Percentiles rank a stretch among this genome's conserved stretches.
Evolutionary conservation across 139 green algal genomes (phyloP).

Genomic region (Pleodorina starrii): DNA sequence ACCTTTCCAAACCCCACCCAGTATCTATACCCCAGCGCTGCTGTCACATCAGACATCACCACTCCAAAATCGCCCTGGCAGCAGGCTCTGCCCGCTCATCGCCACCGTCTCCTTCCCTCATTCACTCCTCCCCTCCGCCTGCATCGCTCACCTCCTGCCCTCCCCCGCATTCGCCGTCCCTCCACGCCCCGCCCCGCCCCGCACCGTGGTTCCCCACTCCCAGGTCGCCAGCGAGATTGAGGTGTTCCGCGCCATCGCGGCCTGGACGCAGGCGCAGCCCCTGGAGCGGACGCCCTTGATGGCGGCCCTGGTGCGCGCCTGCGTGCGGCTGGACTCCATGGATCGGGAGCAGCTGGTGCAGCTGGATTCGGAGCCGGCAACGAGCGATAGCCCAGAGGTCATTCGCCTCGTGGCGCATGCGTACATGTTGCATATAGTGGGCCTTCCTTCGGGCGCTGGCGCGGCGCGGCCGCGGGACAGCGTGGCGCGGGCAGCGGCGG

Average conservation of each 20-base stretch:
- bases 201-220: too few species aligned
- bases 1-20: too few species aligned
- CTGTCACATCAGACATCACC: too few species aligned
- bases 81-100: too few species aligned
- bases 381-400: not conserved
- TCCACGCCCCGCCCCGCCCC: too few species aligned
- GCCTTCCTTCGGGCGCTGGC: not conserved
- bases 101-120: too few species aligned
- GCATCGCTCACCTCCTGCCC: too few species aligned
- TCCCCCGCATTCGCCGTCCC: too few species aligned
- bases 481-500: not conserved
- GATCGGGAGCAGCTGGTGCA: slow-evolving; percentile 10
- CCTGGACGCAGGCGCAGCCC: not conserved
- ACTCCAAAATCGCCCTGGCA: too few species aligned
- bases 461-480: not conserved
- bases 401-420: slow-evolving; percentile 28
- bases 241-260: not conserved
- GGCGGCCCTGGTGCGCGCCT: slow-evolving; percentile 9
- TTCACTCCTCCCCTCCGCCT: too few species aligned
- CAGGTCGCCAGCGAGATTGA: not conserved
- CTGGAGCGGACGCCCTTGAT: not conserved
- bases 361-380: not conserved
- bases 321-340: slow-evolving; percentile 9
- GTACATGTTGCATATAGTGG: slow-evolving; percentile 20
- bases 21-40: too few species aligned